Base-by-base conservation (phyloP, 2,329 filamentous ascomycete genomes). In the Claviceps sp. region DNA sequence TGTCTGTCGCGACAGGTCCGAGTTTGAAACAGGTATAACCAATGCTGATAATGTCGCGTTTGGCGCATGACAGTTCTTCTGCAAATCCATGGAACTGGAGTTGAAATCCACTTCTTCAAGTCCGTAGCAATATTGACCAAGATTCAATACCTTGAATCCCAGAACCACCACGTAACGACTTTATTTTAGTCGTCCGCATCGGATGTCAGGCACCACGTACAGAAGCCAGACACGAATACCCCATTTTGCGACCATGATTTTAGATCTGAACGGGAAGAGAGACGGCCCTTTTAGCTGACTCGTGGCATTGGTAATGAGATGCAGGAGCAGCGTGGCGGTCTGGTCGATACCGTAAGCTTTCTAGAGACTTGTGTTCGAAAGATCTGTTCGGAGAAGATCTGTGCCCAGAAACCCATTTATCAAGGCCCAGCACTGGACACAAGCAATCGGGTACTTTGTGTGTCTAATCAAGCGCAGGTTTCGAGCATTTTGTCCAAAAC, bases 401-500 rank as follows among this genome's bases (percentile, higher is more conserved):
- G 16, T 19, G n/a, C 14, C 26, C 10, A 19, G n/a, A 11, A 19
- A 10, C 45, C 3, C n/a, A 37, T 37, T 30, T 34, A 7, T 45
- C 43, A 26, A n/a, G 22, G 16, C 4, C 13, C 26, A 11, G 14
- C 7, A 14, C 5, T 17, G 5, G 44, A 16, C 26, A 34, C n/a
- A 13, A 17, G 11, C 24, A 11, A 46, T 46, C n/a, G 5, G 34
- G 5, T 19, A 19, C 13, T n/a, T 24, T 34, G 6, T 40, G 34
- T 26, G 6, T 26, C 14, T 5, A 26, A 22, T 71, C 62, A 87
- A 57, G 80, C 76, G 68, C 89, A 95, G 1, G 86, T 91, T 65
- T 88, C 83, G 56, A 97, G 76, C 93, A 98, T 97, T 70, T 93
- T 95, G 65, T 87, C 82, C 57, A 98, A 75, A 37, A 96, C 87